Base-by-base conservation (phyloP, 176 grass and related monocot genomes). In the Musa troglodytarum region DNA sequence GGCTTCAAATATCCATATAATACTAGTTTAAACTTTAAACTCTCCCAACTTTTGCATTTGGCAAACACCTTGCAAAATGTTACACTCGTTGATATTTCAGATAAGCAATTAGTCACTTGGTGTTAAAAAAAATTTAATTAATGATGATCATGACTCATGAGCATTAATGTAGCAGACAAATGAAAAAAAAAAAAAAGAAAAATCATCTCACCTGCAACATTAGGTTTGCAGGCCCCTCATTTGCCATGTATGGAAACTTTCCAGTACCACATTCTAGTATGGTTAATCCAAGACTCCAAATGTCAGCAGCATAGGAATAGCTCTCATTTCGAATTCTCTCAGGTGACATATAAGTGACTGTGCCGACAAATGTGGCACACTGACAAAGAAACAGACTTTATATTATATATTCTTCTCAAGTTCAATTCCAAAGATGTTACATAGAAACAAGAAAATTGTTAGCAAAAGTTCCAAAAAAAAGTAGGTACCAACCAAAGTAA, bases 281-380 rank as follows among this genome's bases (percentile, higher is more conserved):
- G 20, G 84, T 80, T 84, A 98, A 81, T 65, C 94, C 94, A 85
- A 98, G 82, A 71, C 94, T 98, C 94, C 90, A 98, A 87, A 98
- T 93, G 85, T 98, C 94, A 82, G 94, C 94, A 68, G 94, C 53
- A 75, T 87, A 98, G 50, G 90, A 98, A 70, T 98, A 98, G 74
- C 61, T 80, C 78, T 93, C 90, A 57, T 98, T 98, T 80, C 90
- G 88, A 73, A 98, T 98, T 88, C 94, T 90, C 84, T 93, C 94
- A 69, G 94, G 94, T 53, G 94, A 98, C 94, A 98, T 98, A 82
- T 98, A 98, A 43, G 90, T 93, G 65, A 98, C 90, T 0, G 94
- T 98, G 62, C 94, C 94, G 80, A 93, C 88, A 87, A 93, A 98
- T 71, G 94, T 98, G 77, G 94, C 94, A 93, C 94, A 98, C 90